A percentile compares a stretch with the other conserved stretches of the same genome.
Evolutionary conservation across 2,329 filamentous ascomycete genomes (phyloP).

Genomic region (Capronia coronata): DNA sequence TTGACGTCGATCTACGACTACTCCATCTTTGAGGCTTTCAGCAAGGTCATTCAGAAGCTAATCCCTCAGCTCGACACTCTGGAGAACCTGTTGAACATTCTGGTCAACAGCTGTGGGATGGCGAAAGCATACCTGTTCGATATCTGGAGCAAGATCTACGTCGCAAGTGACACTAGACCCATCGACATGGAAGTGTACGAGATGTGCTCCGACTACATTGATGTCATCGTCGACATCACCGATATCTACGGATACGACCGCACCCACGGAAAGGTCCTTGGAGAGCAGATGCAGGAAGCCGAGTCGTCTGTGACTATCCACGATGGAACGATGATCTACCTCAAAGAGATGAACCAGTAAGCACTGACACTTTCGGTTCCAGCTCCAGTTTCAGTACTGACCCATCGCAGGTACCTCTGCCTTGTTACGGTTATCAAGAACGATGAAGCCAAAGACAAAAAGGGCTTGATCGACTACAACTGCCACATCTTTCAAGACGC

Average conservation of each 20-base stretch:
- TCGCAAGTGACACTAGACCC: constrained; percentile 87
- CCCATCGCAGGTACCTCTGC: constrained; percentile 50
- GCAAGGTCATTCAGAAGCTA: constrained; percentile 95
- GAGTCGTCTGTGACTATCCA: constrained; percentile 59
- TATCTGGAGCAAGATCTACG: constrained; percentile 96
- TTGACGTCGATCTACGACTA: constrained; percentile 98
- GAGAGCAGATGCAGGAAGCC: constrained; percentile 47
- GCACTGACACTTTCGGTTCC: constrained; percentile 22
- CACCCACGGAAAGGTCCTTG: constrained; percentile 33
- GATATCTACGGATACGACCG: constrained; percentile 74
- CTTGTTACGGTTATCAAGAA: constrained; percentile 60
- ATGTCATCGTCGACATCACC: constrained; percentile 94
- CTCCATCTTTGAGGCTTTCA: constrained; percentile 96
- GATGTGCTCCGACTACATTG: constrained; percentile 97
- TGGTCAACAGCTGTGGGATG: constrained; percentile 88
- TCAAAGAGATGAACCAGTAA: constrained; percentile 62
- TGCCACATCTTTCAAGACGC: constrained; percentile 58
- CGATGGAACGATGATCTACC: constrained; percentile 56
- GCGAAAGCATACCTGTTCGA: constrained; percentile 98
- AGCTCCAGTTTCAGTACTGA: constrained; percentile 5
- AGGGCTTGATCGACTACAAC: constrained; percentile 61
- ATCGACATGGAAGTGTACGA: constrained; percentile 95
- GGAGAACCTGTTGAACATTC: constrained; percentile 86
- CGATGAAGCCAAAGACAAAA: constrained; percentile 57
- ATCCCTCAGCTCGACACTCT: constrained; percentile 89